Base-by-base conservation (phyloP, 2,329 filamentous ascomycete genomes). In the Sarocladium brachiariae region DNA sequence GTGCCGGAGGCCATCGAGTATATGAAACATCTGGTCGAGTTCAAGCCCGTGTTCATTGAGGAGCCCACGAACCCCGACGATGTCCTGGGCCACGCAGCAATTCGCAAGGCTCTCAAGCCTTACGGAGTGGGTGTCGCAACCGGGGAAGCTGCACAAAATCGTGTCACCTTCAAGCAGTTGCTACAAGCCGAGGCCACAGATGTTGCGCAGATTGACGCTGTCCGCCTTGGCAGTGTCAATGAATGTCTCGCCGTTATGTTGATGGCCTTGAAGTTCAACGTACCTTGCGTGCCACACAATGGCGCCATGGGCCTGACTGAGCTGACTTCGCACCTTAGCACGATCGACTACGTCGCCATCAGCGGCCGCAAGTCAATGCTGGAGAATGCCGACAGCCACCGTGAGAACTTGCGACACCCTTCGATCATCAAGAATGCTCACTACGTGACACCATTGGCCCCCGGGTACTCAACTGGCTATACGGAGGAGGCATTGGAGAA, bases 61-160 rank as follows among this genome's bases (percentile, higher is more conserved):
- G 90, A 96, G 76, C 90, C 90, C 2, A 96, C 90, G 13, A 89
- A 84, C 19, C 90, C 90, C 11, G 90, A 95, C 63, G 90, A 96
- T 65, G 83, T 95, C 52, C 82, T 93, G 51, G 90, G 90, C 52
- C 90, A 96, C 77, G 88, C 87, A 63, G 85, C 87, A 3, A 83
- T 95, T 60, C 83, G 87, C 49, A 85, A 92, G 54, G 89, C 89
- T 3, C 81, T 96, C 10, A 77, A 78, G 59, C 83, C 86, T 0
- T 74, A 82, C 62, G 80, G 80, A 52, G 89, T 96, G 59, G 88
- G 88, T 52, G 90, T 95, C 4, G 90, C 90, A 7, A 95, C 90
- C 0, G 90, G 90, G 55, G 90, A 96, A 72, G 95, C 95, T 89
- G 93, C 89, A 72, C 90, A 95, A 73, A 96, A 95, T 74, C 83